phyloP scores from a whole-genome alignment of 805 yeast genomes.

The Saccharomycopsis vini region DNA sequence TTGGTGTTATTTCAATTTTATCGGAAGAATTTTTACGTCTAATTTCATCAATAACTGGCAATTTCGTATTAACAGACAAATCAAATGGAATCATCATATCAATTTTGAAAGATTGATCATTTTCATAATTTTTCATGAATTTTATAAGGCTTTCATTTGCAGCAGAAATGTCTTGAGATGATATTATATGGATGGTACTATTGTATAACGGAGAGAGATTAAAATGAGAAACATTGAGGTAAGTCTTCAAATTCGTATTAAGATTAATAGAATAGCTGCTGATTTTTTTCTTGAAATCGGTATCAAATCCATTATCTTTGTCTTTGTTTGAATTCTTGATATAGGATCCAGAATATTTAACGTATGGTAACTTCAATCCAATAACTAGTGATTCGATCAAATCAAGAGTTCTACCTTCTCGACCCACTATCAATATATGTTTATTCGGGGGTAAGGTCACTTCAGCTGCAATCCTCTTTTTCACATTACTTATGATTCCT shows the following conservation, averaged over 20 bases:
- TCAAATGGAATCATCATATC: slow-evolving; percentile 62
- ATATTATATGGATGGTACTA: slow-evolving; percentile 35
- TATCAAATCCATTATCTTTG: background rate
- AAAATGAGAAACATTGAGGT: slow-evolving; percentile 8
- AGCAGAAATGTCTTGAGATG: slow-evolving; percentile 25
- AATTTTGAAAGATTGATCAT: slow-evolving; percentile 6
- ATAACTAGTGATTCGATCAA: slow-evolving; percentile 60
- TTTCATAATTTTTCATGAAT: background rate
- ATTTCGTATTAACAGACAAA: slow-evolving; percentile 40
- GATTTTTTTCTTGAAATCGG: slow-evolving; percentile 4
- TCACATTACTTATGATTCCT: slow-evolving; percentile 8
- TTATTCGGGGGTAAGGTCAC: slow-evolving; percentile 24
- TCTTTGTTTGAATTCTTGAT: slow-evolving; percentile 34
- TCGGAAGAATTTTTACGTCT: slow-evolving; percentile 20
- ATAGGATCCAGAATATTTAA: slow-evolving; percentile 54
- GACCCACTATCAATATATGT: slow-evolving; percentile 61
- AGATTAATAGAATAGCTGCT: slow-evolving; percentile 11
- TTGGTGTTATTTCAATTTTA: slow-evolving; percentile 29
- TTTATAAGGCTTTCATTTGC: background rate
- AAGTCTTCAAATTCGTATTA: slow-evolving; percentile 10
- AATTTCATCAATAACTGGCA: slow-evolving; percentile 28
- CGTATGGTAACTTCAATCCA: slow-evolving; percentile 49
- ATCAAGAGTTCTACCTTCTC: slow-evolving; percentile 63
- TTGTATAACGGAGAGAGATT: slow-evolving; percentile 12
- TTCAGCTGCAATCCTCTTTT: slow-evolving; percentile 4